Conservation (phyloP, 371 early-diverging fungal species). For the Dinochytrium kinnereticum region DNA sequence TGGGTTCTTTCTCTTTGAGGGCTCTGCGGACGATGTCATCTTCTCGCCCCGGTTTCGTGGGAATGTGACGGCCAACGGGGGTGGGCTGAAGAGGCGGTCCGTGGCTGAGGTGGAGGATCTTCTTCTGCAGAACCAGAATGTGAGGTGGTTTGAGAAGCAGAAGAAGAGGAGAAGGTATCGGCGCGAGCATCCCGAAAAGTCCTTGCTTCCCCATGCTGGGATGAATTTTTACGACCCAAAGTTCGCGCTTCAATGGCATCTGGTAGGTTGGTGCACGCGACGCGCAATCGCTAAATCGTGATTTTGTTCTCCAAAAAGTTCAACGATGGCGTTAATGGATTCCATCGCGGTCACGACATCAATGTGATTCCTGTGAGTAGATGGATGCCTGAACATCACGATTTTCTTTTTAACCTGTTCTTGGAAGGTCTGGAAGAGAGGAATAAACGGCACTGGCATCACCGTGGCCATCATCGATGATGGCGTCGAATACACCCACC, state of each 20-base stretch:
- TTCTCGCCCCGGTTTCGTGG: no score
- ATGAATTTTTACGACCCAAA: conserved; percentile 30
- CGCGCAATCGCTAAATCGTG: no score
- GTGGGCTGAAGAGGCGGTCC: not conserved
- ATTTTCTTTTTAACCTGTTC: not conserved
- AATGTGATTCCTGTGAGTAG: conserved; percentile 31
- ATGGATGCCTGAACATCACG: not conserved
- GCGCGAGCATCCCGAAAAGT: not conserved
- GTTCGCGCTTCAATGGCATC: conserved; percentile 30
- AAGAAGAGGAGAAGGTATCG: not conserved
- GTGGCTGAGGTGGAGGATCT: not conserved
- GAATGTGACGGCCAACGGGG: not conserved
- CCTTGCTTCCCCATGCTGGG: not conserved
- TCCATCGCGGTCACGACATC: conserved; percentile 28
- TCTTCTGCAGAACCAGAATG: not conserved
- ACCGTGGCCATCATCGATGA: conserved; percentile 52
- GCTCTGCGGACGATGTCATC: no score
- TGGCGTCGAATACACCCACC: conserved; percentile 49
- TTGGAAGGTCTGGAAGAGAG: conserved; percentile 47
- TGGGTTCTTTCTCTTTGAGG: conserved; percentile 22
- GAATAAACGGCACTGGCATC: conserved; percentile 51
- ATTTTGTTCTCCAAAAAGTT: no score
- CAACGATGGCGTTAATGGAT: conserved; percentile 25
- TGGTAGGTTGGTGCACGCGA: no score
- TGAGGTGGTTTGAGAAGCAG: not conserved